phyloP scores from a whole-genome alignment of 768 basidiomycete genomes.

The Leccinellum albellum region DNA sequence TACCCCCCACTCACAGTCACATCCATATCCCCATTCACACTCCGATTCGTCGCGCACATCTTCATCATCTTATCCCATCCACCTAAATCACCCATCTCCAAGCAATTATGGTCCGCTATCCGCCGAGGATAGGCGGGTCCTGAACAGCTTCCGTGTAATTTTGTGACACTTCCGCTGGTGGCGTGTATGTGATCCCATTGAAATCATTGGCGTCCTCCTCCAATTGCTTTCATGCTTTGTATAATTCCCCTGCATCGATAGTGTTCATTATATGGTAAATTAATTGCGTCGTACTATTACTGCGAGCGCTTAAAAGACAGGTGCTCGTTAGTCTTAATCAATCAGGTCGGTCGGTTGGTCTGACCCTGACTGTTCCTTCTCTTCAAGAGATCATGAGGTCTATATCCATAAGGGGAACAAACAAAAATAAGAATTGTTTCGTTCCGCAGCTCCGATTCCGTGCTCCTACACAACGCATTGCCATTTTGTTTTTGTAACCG shows the following conservation, averaged over 20 bases:
- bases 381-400: not conserved
- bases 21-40: not conserved
- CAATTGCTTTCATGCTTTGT: not conserved
- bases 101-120: conserved; percentile 40
- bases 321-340: not conserved
- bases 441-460: not conserved
- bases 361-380: not conserved
- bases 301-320: not conserved
- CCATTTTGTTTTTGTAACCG: not conserved
- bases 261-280: not conserved
- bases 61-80: conserved; percentile 12
- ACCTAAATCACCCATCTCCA: conserved; percentile 22
- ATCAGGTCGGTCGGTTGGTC: not conserved
- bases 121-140: conserved; percentile 55
- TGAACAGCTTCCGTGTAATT: conserved; percentile 53
- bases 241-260: conserved; percentile 2
- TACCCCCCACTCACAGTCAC: not conserved
- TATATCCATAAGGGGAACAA: not conserved
- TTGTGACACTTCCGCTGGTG: conserved; percentile 31
- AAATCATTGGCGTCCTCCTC: conserved; percentile 1
- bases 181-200: not conserved
- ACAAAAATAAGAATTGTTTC: not conserved
- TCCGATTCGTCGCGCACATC: not conserved
- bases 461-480: not conserved
- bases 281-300: not conserved